Evolutionary conservation across 2,329 filamentous ascomycete species (phyloP), one percentile per base, ranked within the genome.

Genomic region (Paraphoma chrysanthemicola): DNA sequence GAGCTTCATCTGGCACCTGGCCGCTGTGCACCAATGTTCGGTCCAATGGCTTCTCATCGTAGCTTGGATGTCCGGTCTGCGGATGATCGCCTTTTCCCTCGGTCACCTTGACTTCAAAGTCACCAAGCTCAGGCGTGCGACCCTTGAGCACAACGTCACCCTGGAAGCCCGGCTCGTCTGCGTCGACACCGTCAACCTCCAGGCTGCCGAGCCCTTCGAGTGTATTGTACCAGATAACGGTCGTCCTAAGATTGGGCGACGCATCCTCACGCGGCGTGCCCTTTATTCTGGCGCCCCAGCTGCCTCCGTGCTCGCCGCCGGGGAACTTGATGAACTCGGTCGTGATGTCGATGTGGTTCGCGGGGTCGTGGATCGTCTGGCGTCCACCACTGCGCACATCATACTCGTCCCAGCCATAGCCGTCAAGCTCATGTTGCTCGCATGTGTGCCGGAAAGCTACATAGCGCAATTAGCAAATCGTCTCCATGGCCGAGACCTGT

Each of bases 391-490:
- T 90, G 55, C 95, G 86, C 18, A 93, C 89, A 78, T 99, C 95
- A 76, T 96, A 99, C 75, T 96, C 92, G 70, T 98, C 93, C 95
- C 95, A 99, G 60, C 95, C 95, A 76, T 99, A 99, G 53, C 94
- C 94, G 46, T 88, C 90, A 85, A 99, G 96, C 75, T 96, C 92
- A 75, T 95, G 87, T 76, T 99, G 95, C 77, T 98, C 95, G 79
- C 95, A 99, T 0, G 95, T 97, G 76, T 97, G 93, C 63, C 95
- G 88, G 69, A 97, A 90, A 68, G 89, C 92, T 95, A 72, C 1
- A 51, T 28, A 17, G 3, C 23, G 23, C 23, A 23, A 17, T 57
- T n/a, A 57, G 65, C 73, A 33, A 52, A 6, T 56, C 46, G 45
- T 39, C n/a, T 23, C 16, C 43, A n/a, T 38, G 6, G 6, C 33